Evolutionary conservation across 805 yeast species (phyloP).

Genomic region (Saccharomycopsis synnaedendra): DNA sequence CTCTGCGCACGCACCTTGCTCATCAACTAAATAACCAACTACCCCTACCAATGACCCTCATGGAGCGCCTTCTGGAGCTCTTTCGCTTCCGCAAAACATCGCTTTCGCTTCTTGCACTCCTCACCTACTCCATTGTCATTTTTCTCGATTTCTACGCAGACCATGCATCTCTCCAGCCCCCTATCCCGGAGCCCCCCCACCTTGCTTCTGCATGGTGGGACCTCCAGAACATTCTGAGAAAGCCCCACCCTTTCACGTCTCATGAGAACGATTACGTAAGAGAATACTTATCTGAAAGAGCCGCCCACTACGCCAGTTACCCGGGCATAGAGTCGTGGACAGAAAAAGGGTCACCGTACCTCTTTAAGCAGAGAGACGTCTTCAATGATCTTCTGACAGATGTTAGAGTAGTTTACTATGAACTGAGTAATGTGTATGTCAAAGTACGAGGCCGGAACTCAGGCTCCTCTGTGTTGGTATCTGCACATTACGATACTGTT

Average conservation of each 20-base stretch:
- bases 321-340: conserved; percentile 26
- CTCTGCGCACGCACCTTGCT: too few species aligned
- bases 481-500: conserved; percentile 86
- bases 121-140: conserved; percentile 34
- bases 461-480: conserved; percentile 58
- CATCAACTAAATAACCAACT: too few species aligned
- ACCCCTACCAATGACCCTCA: too few species aligned
- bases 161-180: conserved; percentile 30
- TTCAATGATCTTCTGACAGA: conserved; percentile 30
- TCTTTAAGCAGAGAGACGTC: conserved; percentile 40
- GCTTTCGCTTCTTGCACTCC: conserved; percentile 41
- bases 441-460: conserved; percentile 43
- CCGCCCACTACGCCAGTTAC: conserved; percentile 24
- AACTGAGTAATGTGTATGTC: conserved; percentile 71
- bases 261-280: conserved; percentile 68
- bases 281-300: conserved; percentile 43
- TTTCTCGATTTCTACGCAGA: conserved; percentile 29
- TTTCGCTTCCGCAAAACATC: conserved; percentile 70
- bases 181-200: conserved; percentile 29
- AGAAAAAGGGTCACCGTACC: conserved; percentile 31
- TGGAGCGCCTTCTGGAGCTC: conserved; percentile 26
- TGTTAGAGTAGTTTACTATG: conserved; percentile 57
- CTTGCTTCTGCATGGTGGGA: conserved; percentile 51
- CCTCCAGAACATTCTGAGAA: conserved; percentile 53
- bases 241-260: conserved; percentile 72